phyloP scores from a whole-genome alignment of 2,329 filamentous ascomycete species.

The Pseudogymnoascus destructans region DNA sequence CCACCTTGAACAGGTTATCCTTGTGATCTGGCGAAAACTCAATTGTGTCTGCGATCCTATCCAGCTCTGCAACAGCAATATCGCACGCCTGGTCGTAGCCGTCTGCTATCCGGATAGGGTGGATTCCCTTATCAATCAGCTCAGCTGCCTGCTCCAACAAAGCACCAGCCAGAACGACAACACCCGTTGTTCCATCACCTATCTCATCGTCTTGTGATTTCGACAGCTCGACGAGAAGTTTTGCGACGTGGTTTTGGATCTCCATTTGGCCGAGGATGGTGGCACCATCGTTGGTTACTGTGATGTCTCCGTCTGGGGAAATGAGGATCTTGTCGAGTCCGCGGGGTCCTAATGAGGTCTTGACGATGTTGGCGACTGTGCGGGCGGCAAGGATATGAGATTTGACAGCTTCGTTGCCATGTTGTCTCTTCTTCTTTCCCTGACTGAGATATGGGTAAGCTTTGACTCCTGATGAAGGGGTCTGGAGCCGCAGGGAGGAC shows the following conservation, averaged over 20 bases:
- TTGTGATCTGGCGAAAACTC: slow-evolving; percentile 71
- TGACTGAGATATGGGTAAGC: slow-evolving; percentile 46
- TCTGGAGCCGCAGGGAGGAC: slow-evolving; percentile 27
- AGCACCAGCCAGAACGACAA: slow-evolving; percentile 89
- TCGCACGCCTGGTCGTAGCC: slow-evolving; percentile 97
- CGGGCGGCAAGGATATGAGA: slow-evolving; percentile 93
- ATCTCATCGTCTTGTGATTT: slow-evolving; percentile 99
- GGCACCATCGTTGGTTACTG: slow-evolving; percentile 96
- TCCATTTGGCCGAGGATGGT: slow-evolving; percentile 98
- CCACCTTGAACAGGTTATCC: slow-evolving; percentile 82
- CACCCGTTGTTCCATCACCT: slow-evolving; percentile 93
- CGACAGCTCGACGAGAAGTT: slow-evolving; percentile 89
- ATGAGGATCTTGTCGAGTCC: slow-evolving; percentile 99
- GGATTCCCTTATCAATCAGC: slow-evolving; percentile 98
- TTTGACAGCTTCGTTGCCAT: slow-evolving; percentile 95
- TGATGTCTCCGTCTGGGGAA: slow-evolving; percentile 96
- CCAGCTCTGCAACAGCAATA: slow-evolving; percentile 83
- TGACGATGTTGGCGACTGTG: slow-evolving; percentile 93
- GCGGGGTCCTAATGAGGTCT: slow-evolving; percentile 87
- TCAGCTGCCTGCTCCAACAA: slow-evolving; percentile 93
- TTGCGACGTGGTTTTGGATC: slow-evolving; percentile 95
- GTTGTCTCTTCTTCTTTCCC: slow-evolving; percentile 93
- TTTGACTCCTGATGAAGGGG: slow-evolving; percentile 16
- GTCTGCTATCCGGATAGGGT: slow-evolving; percentile 96
- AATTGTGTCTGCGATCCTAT: slow-evolving; percentile 84